A percentile compares a stretch with the other conserved stretches of the same genome.
phyloP scores from a whole-genome alignment of 2,329 filamentous ascomycete species.

The Colletotrichum caudatum region DNA sequence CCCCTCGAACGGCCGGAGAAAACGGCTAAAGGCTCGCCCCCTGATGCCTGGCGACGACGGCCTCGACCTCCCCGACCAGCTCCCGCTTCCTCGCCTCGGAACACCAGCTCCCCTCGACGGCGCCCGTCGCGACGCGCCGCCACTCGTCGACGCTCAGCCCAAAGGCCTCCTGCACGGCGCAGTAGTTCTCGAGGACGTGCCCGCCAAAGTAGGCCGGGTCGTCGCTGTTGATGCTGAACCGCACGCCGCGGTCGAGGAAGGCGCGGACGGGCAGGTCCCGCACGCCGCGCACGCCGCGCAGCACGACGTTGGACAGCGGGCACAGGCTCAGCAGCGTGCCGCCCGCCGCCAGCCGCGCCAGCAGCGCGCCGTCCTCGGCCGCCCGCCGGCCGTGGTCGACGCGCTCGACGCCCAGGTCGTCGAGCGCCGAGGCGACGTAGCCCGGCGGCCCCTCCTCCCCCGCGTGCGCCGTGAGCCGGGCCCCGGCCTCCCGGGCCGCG shows the following conservation, averaged over 20 bases:
- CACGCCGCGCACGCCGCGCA: conserved; percentile 41
- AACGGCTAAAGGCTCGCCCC: background rate
- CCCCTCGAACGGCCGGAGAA: background rate
- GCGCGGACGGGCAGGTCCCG: conserved; percentile 66
- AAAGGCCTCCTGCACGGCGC: conserved; percentile 80
- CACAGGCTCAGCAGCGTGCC: conserved; percentile 59
- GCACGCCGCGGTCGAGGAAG: conserved; percentile 73
- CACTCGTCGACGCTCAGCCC: conserved; percentile 73
- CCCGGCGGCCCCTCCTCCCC: conserved; percentile 79
- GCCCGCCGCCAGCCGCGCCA: conserved; percentile 68
- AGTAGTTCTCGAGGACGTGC: conserved; percentile 81
- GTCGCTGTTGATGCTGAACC: conserved; percentile 80
- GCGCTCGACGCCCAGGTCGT: conserved; percentile 70
- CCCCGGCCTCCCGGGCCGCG: conserved; percentile 59
- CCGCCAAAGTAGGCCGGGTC: conserved; percentile 82
- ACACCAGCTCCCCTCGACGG: conserved; percentile 76
- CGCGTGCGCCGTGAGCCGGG: conserved; percentile 76
- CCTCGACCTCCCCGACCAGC: conserved; percentile 62
- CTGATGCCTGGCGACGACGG: conserved; percentile 25
- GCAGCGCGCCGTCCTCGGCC: conserved; percentile 68
- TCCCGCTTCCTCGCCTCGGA: conserved; percentile 70
- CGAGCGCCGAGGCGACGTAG: conserved; percentile 74
- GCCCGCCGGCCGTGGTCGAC: conserved; percentile 82
- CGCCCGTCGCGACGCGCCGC: conserved; percentile 70
- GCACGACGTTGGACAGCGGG: conserved; percentile 50